Evolutionary conservation across 108 stramenopile genomes (phyloP), one percentile per base, ranked within the genome.

Genomic region (Fragilaria radians): DNA sequence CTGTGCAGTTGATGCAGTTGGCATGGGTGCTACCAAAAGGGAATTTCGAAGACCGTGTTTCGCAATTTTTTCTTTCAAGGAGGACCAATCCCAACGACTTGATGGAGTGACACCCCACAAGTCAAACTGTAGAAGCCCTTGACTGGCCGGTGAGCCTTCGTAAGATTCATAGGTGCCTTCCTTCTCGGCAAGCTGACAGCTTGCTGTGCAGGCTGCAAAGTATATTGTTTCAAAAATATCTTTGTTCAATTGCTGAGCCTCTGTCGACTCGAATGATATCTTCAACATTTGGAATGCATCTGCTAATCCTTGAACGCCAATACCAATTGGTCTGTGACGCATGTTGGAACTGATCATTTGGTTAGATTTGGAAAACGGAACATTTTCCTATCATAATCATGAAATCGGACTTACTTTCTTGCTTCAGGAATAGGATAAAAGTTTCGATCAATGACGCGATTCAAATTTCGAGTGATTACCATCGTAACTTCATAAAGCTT

Each of bases 211-310:
- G 26, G 99, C 95, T 42, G 95, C 98, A 71, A 91, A 98, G 80
- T 99, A 99, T 52, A 99, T 99, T 31, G 99, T 97, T 77, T 99
- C 99, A 68, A 99, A 99, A 67, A 99, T 97, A 66, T 96, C 91
- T 53, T 79, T 77, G 81, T 99, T 99, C 53, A 98, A 71, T 30
- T 73, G 32, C 32, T 81, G 71, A 4, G 98, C 99, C 52, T 75
- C 80, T 4, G 71, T 66, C 23, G 83, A 86, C 45, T 99, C 98
- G 62, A 96, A 99, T 19, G 99, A 98, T 61, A 93, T 54, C 70
- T 90, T 86, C 65, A 97, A 63, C 86, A 95, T 89, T 74, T 84
- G 77, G 79, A 99, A 96, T 22, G 88, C 79, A 70, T 99, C 98
- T 4, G 99, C 99, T 60, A 99, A 77, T 18, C 99, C 99, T 80